Base-by-base conservation (phyloP, 345 rosid genomes). In the Arabidopsis suecica region DNA sequence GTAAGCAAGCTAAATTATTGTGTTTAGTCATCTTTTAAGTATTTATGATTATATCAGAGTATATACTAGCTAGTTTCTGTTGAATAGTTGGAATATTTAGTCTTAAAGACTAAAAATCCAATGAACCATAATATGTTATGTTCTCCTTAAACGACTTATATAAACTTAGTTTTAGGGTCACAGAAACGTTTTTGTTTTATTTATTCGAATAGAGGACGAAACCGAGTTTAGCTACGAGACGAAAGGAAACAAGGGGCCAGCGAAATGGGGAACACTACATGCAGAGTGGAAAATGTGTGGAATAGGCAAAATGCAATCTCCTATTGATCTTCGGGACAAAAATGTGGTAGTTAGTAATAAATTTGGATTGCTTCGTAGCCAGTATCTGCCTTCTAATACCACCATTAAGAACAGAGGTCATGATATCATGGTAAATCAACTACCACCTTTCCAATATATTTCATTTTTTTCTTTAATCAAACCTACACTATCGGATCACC, bases 221-320 rank as follows among this genome's bases (percentile, higher is more conserved):
- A 68, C 10, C 9, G 93, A 88, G 33, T 93, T 93, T 69, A 70
- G 44, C 77, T 93, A 89, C 45, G 37, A 45, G 9, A 53, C 16
- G 9, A 66, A 68, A 6, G 73, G 84, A 9, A 78, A 60, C 33
- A 77, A 7, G 0, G 97, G 98, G 12, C 96, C 98, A 5, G 68
- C 42, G 3, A 56, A 62, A n/a, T 93, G 98, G 97, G 98, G 98
- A 74, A 79, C 77, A 65, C 8, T 89, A 38, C 85, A 81, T 56
- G 44, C 58, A 3, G 86, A 82, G 12, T 93, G 96, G 96, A 41
- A 73, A 18, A 30, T 62, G 3, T 93, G 98, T 65, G 45, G 77
- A 66, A 77, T 64, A 33, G 98, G 98, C 53, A 25, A 78, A 9
- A 89, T 89, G 97, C 97, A 93, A 66, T 93, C 98, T 55, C 98